Percentiles rank a stretch among this genome's conserved stretches.
These are phyloP conservation scores for Saccharomyces mikatae DNA, from an alignment of 805 yeast species.

Conservation along the genomic window DNA sequence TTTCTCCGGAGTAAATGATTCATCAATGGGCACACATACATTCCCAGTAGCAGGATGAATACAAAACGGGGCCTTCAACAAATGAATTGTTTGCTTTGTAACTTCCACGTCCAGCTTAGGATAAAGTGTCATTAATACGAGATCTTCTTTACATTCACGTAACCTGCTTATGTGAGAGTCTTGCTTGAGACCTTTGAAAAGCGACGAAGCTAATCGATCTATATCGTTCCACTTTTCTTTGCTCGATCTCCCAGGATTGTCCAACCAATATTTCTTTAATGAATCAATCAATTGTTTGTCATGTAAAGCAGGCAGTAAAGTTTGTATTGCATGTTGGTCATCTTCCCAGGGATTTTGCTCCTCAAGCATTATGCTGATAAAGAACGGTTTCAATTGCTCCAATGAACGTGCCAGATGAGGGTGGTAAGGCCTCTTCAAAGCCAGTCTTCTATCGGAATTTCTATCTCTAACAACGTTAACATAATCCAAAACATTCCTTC, in stretches of 20 bases:
- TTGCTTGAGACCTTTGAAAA: conserved; percentile 7
- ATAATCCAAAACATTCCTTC: conserved; percentile 78
- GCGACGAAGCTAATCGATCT: conserved; percentile 40
- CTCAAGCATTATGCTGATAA: conserved; percentile 55
- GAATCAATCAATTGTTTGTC: conserved; percentile 49
- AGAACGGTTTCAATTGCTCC: conserved; percentile 53
- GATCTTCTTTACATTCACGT: conserved; percentile 72
- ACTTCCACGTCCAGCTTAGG: conserved; percentile 93
- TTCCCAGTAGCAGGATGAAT: conserved; percentile 94
- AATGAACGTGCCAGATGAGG: conserved; percentile 78
- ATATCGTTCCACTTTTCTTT: conserved; percentile 74
- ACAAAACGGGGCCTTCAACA: conserved; percentile 93
- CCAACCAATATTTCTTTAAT: conserved; percentile 52
- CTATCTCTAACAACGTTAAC: conserved; percentile 62
- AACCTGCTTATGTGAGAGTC: conserved; percentile 35
- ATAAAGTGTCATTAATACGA: conserved; percentile 70
- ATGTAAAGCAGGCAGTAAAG: conserved; percentile 54
- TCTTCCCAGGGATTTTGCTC: conserved; percentile 86
- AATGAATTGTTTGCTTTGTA: conserved; percentile 79
- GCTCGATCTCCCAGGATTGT: conserved; percentile 44
- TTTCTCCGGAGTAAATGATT: conserved; percentile 57
- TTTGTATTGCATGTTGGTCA: conserved; percentile 45
- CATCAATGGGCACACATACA: conserved; percentile 75
- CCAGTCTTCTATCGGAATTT: conserved; percentile 39
- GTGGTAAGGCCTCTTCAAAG: conserved; percentile 72